phyloP scores from a whole-genome alignment of 2,329 filamentous ascomycete genomes.

The Coniella lustricola region DNA sequence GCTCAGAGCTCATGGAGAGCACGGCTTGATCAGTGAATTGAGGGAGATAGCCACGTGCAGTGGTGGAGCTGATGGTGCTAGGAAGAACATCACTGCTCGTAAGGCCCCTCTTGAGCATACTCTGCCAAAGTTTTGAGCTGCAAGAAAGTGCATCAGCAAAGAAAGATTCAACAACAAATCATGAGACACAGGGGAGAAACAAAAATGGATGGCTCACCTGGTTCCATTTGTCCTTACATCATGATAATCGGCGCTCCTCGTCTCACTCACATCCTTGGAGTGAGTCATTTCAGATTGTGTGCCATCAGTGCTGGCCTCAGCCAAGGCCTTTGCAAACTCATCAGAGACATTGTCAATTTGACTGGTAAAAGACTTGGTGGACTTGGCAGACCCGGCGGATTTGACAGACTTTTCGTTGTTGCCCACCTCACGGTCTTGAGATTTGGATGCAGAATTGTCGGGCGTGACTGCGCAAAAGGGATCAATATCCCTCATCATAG shows the following conservation, averaged over 20 bases:
- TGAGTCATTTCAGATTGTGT: conserved; percentile 6
- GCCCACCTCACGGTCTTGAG: background rate
- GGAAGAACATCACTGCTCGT: conserved; percentile 30
- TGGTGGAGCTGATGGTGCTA: conserved; percentile 45
- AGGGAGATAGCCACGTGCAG: conserved; percentile 47
- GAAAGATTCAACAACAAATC: no score
- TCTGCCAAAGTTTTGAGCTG: conserved; percentile 41
- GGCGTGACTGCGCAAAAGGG: conserved; percentile 6
- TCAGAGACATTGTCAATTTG: conserved; percentile 19
- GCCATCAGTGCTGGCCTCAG: conserved; percentile 3
- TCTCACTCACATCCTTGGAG: conserved; percentile 12
- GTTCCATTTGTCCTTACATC: conserved; percentile 13
- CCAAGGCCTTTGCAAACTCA: conserved; percentile 14
- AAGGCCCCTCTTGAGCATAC: conserved; percentile 45
- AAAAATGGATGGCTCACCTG: conserved; percentile 5
- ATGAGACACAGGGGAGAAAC: background rate
- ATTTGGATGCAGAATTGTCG: background rate
- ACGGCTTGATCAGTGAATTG: conserved; percentile 47
- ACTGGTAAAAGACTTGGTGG: conserved; percentile 20
- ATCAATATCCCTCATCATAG: conserved; percentile 6
- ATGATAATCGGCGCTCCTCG: conserved; percentile 13
- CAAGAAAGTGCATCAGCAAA: background rate
- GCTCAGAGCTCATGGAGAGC: conserved; percentile 28
- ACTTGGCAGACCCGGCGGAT: conserved; percentile 14
- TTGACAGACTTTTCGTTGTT: conserved; percentile 11